Base-by-base conservation (phyloP, 2,329 filamentous ascomycete species). In the Fusarium sarcochroum region DNA sequence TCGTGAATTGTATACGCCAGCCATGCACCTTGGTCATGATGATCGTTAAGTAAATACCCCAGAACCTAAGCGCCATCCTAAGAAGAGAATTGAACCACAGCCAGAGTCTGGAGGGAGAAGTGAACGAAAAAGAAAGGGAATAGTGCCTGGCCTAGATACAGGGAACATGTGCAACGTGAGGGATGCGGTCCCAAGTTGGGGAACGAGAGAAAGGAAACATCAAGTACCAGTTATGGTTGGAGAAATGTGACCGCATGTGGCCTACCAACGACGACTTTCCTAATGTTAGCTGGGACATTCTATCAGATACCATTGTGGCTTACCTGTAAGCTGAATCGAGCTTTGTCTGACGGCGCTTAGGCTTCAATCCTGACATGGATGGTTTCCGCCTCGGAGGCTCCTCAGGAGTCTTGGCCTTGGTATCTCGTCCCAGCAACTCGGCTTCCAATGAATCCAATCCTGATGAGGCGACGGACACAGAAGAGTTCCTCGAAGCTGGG, bases 281-380 rank as follows among this genome's bases (percentile, higher is more conserved):
- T 6, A 42, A 17, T 17, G 34, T 75, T 60, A 75, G 69, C 47
- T 60, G 40, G n/a, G 13, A 20, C 8, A 25, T 27, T 35, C 9
- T 21, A 27, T 20, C 18, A 5, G 3, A 10, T 8, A 25, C 18
- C 7, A 18, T 20, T 4, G 14, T 41, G 27, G 52, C 73, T 69
- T 71, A 80, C 79, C 79, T 78, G 42, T 80, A 81, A 7, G 79
- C 79, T 17, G 79, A 79, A 68, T 81, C 77, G 23, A 79, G 73
- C 41, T 77, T 79, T 5, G 68, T 71, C 44, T 75, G 76, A 25
- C 79, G 78, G 38, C 77, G 78, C 48, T 75, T 77, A 11, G 71
- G 70, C 44, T 73, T 77, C 5, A 68, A 45, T 13, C 68, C 64
- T 17, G 58, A 59, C 37, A 73, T 69, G 11, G 67, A 66, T 8